Base-by-base conservation (phyloP, 1,284 basidiomycete genomes). In the Malassezia psittaci region DNA sequence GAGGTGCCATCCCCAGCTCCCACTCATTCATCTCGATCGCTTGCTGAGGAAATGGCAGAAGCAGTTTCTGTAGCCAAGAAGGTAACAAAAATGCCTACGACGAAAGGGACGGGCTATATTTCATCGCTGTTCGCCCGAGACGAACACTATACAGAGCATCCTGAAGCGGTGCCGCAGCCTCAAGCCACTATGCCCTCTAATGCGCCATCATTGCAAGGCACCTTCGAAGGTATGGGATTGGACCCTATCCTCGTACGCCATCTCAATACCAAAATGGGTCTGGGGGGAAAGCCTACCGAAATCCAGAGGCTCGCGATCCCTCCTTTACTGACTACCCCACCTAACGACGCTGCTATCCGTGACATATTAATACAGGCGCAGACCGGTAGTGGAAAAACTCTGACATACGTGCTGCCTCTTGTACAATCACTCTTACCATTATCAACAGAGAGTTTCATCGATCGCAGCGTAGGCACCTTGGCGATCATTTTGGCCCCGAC, bases 311-410 rank as follows among this genome's bases (percentile, higher is more conserved):
- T 84, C 9, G 82, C 86, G 1, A 79, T 98, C 16, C 85, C 88
- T 5, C 79, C 83, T 39, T 80, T 96, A 43, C 78, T 90, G 1
- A 77, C 78, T 11, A 69, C 37, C 48, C 51, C 62, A 11, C 57
- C 67, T 13, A 55, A 66, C 29, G 41, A 46, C 35, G 12, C 51
- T 65, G 77, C 61, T 11, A 44, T 77, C 77, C 80, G 86, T 53
- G 94, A 98, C 75, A 83, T 89, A 13, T 90, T 98, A 72, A 87
- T 99, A 51, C 91, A 96, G 74, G 88, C 90, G 5, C 93, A 99
- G 75, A 98, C 94, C 0, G 94, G 94, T 57, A 96, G 91, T 0
- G 94, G 94, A 66, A 98, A 98, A 78, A 98, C 93, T 0, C 79
- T 98, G 19, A 83, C 93, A 3, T 99, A 88, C 77, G 82, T 98